Evolutionary conservation across 148 eudicot species (phyloP), one percentile per base, ranked within the genome.

Genomic region (Mesembryanthemum crystallinum): DNA sequence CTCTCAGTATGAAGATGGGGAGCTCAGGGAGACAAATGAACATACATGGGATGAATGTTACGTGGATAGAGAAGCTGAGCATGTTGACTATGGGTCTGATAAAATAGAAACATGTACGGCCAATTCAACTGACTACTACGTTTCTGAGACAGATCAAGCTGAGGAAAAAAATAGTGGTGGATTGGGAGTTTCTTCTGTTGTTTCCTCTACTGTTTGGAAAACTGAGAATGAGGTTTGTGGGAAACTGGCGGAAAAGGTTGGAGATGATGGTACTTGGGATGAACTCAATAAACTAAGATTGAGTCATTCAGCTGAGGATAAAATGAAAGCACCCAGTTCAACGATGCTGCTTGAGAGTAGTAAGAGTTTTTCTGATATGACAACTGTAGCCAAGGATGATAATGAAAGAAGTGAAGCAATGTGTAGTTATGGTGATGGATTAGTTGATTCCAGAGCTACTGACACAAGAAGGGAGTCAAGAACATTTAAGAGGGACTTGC

Each of bases 1-100:
- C 70, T 86, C 86, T 32, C 84, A 83, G 47, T 86, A 78, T 76
- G 88, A 86, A 83, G 88, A 86, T 73, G 86, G 88, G 55, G 88
- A 86, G 75, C 77, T 86, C 18, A 76, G 86, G 70, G 88, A 85
- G 74, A 71, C 82, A 4, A 75, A 61, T 71, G 82, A 69, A 69
- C 82, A 17, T 72, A 61, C 65, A 45, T 83, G 84, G 84, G 82
- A 80, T 67, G 84, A 71, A 70, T 79, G 54, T 70, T 81, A 71
- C 33, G 79, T 45, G 23, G 77, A 83, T 69, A 49, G 74, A 71
- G 83, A 85, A 73, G 55, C 60, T 39, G 76, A 71, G 71, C 67
- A 64, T 64, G 77, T 69, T 55, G 82, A 78, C 32, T 59, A 65
- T 78, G 77, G 78, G 5, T 54, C 71, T 17, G 73, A 78, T 21